Evolutionary conservation across 2,329 filamentous ascomycete genomes (phyloP), one percentile per base, ranked within the genome.

Genomic region (Aspergillus sp.): DNA sequence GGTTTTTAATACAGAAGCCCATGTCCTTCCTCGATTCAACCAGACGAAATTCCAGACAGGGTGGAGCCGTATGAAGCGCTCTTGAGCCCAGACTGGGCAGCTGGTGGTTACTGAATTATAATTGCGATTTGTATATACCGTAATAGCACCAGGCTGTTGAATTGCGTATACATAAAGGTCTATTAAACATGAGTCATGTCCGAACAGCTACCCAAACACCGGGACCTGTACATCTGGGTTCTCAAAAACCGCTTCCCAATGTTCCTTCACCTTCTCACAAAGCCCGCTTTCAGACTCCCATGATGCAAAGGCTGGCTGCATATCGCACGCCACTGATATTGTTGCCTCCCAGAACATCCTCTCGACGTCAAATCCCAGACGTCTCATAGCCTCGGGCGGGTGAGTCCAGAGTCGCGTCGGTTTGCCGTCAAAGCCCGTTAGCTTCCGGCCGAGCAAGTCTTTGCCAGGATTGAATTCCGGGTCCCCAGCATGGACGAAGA

Each of bases 1-100:
- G 13, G 91, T 97, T 9, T 42, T 97, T 67, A 97, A 97, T 71
- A 97, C 93, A 2, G 93, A 97, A 75, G 93, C 90, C 1, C 93
- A 97, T 72, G 29, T 52, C 2, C 32, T 55, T n/a, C 53, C 53
- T 47, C 53, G 46, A n/a, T 47, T 53, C 16, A 49, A 48, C 5
- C 47, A 50, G 25, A 50, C 38, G 2, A 44, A 31, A 43, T 55
- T 45, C 14, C 19, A 47, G 34, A 53, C 4, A 10, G 25, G 25
- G 25, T 55, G 53, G 53, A 46, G 31, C 6, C 52, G 47, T 17
- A 40, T 38, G 16, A 46, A 36, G 16, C 46, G 20, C 11, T 20
- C 23, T 42, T 48, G 19, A 46, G 14, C 34, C 3, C 3, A 13
- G 32, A 9, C 32, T 34, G n/a, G 9, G 9, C 32, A 34, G 32